phyloP scores from a whole-genome alignment of 2,329 filamentous ascomycete species.

The Penicillium verrucosum region DNA sequence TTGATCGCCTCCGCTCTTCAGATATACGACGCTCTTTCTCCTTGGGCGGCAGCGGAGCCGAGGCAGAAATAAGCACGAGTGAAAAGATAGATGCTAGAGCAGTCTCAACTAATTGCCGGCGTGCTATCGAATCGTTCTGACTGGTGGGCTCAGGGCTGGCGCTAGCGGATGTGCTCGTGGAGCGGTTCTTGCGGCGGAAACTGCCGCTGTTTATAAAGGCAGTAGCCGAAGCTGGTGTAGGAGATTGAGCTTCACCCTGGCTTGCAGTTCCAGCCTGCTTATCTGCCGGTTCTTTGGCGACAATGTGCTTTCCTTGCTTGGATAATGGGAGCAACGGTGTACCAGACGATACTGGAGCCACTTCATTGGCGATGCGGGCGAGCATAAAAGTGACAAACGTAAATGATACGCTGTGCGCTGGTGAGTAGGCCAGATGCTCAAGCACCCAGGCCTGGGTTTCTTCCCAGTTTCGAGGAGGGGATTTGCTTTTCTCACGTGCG shows the following conservation, averaged over 20 bases:
- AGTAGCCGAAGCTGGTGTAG: constrained; percentile 23
- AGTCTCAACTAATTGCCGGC: constrained; percentile 58
- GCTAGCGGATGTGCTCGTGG: constrained; percentile 28
- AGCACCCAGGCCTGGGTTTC: constrained; percentile 62
- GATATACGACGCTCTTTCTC: constrained; percentile 59
- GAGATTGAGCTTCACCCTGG: constrained; percentile 8
- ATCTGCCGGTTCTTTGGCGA: constrained; percentile 1
- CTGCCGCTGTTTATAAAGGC: constrained; percentile 30
- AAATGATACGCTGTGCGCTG: constrained; percentile 83
- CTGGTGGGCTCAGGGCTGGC: background rate
- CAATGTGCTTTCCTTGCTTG: constrained; percentile 4
- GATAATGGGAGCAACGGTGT: background rate
- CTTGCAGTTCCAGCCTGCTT: constrained; percentile 3
- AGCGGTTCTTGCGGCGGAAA: constrained; percentile 29
- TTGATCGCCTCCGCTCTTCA: constrained; percentile 62
- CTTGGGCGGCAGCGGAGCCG: constrained; percentile 37
- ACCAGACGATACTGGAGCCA: constrained; percentile 42
- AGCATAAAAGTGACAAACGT: constrained; percentile 82
- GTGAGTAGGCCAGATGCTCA: constrained; percentile 68
- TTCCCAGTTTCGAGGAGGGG: constrained; percentile 47
- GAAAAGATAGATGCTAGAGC: constrained; percentile 65
- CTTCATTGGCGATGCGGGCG: constrained; percentile 55
- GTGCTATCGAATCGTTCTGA: constrained; percentile 48
- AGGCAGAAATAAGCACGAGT: constrained; percentile 57
- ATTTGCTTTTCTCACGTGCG: constrained; percentile 50